These are phyloP conservation scores for Viridothelium virens DNA, from an alignment of 495 filamentous ascomycete genomes.

Conservation along the genomic window DNA sequence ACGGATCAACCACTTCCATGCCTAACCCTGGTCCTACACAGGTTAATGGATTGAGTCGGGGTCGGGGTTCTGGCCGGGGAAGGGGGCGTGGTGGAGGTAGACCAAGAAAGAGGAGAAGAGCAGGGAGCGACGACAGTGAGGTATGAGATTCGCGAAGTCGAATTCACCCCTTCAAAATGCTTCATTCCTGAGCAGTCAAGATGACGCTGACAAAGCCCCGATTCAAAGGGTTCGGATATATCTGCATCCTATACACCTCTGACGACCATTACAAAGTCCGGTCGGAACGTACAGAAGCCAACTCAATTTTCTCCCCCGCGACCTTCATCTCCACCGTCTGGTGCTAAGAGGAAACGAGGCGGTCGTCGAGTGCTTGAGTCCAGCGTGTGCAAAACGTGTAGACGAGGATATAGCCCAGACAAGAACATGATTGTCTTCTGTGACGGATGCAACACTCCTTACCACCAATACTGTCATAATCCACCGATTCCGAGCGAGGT, in stretches of 20 bases:
- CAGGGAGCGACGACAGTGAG: conserved; percentile 29
- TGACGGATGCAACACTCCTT: conserved; percentile 78
- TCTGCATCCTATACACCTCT: conserved; percentile 46
- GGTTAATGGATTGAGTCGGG: conserved; percentile 1
- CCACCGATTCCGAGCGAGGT: conserved; percentile 67
- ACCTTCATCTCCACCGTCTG: conserved; percentile 32
- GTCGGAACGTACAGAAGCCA: conserved; percentile 70
- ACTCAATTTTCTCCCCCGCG: conserved; percentile 57
- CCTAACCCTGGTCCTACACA: conserved; percentile 16
- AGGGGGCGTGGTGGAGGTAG: conserved; percentile 30
- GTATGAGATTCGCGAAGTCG: conserved; percentile 11
- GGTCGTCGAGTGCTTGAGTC: conserved; percentile 39
- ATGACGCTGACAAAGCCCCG: background rate
- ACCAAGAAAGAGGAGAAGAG: conserved; percentile 36
- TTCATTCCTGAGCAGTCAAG: background rate
- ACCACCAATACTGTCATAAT: conserved; percentile 88
- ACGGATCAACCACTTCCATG: conserved; percentile 20
- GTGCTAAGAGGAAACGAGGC: conserved; percentile 40
- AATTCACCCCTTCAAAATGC: background rate
- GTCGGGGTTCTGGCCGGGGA: conserved; percentile 27
- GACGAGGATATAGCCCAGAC: conserved; percentile 63
- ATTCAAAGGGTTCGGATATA: conserved; percentile 30
- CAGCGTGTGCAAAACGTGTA: conserved; percentile 65
- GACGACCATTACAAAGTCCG: conserved; percentile 71
- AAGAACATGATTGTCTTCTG: conserved; percentile 91